Percentiles rank a stretch among this genome's conserved stretches.
phyloP scores from a whole-genome alignment of 192 early-diverging fungal genomes.

The Coemansia asiatica region DNA sequence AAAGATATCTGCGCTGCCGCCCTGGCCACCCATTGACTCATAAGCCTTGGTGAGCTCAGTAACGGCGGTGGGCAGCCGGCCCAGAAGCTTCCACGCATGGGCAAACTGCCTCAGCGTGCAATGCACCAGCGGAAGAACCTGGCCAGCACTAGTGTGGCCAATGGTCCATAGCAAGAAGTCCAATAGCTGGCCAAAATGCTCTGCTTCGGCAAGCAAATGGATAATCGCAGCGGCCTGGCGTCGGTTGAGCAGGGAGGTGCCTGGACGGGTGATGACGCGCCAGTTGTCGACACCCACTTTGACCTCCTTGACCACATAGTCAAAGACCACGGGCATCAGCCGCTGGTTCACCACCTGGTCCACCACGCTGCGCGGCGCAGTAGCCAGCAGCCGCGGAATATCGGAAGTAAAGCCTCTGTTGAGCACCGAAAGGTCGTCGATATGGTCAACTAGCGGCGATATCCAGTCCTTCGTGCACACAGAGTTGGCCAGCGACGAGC shows the following conservation, averaged over 20 bases:
- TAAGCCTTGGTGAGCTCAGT: neutral
- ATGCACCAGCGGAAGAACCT: conserved; percentile 19
- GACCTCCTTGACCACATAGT: conserved; percentile 52
- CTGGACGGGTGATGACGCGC: conserved; percentile 75
- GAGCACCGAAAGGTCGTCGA: conserved; percentile 17
- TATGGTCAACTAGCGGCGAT: conserved; percentile 24
- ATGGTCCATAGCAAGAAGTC: conserved; percentile 49
- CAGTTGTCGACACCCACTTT: conserved; percentile 67
- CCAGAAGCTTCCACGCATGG: conserved; percentile 25
- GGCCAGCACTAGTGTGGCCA: conserved; percentile 15
- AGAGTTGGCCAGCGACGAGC: conserved; percentile 11
- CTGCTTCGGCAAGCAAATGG: conserved; percentile 18
- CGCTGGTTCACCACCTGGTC: conserved; percentile 30
- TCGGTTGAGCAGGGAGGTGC: conserved; percentile 70
- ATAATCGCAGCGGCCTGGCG: conserved; percentile 60
- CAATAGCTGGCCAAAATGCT: conserved; percentile 20
- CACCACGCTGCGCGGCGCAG: conserved; percentile 21
- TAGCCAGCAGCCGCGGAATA: conserved; percentile 2
- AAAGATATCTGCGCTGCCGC: conserved; percentile 2
- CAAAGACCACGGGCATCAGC: conserved; percentile 40
- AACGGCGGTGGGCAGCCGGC: conserved; percentile 10
- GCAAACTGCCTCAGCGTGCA: conserved; percentile 27
- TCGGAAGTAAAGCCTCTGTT: conserved; percentile 1
- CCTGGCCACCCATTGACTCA: neutral
- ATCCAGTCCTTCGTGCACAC: conserved; percentile 44